Conservation (phyloP, 2,329 filamentous ascomycete genomes). For the Colletotrichum higginsianum region DNA sequence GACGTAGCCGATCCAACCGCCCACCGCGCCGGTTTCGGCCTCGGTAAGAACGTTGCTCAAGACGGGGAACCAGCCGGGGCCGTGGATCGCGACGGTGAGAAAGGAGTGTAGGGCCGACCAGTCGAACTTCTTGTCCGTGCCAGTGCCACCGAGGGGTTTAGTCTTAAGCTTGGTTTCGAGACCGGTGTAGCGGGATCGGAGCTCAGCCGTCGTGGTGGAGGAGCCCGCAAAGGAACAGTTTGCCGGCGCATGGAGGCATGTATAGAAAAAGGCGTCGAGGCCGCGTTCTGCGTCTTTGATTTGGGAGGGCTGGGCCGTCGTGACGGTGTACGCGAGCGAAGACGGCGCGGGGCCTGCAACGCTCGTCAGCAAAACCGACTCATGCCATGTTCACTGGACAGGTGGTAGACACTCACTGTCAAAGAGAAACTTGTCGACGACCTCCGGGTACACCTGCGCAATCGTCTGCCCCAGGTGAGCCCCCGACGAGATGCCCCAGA, state of each 20-base stretch:
- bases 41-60: slow-evolving; percentile 17
- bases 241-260: background rate
- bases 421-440: slow-evolving; percentile 27
- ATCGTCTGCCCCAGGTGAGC: slow-evolving; percentile 20
- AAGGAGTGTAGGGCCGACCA: slow-evolving; percentile 29
- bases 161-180: slow-evolving; percentile 17
- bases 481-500: slow-evolving; percentile 25
- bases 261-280: slow-evolving; percentile 26
- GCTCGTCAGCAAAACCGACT: background rate
- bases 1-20: slow-evolving; percentile 3
- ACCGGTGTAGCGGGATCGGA: slow-evolving; percentile 7
- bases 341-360: slow-evolving; percentile 15
- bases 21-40: background rate
- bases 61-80: slow-evolving; percentile 10
- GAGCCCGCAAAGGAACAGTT: background rate
- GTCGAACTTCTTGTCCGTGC: slow-evolving; percentile 18
- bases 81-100: background rate
- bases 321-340: slow-evolving; percentile 22
- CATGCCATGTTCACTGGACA: background rate
- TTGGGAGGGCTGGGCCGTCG: slow-evolving; percentile 14
- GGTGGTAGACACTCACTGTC: slow-evolving; percentile 1
- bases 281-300: slow-evolving; percentile 26
- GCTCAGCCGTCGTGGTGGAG: background rate
- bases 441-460: slow-evolving; percentile 20
- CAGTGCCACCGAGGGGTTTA: background rate